Base-by-base conservation (phyloP, 768 basidiomycete species). In the Lactarius pseudohatsudake region DNA sequence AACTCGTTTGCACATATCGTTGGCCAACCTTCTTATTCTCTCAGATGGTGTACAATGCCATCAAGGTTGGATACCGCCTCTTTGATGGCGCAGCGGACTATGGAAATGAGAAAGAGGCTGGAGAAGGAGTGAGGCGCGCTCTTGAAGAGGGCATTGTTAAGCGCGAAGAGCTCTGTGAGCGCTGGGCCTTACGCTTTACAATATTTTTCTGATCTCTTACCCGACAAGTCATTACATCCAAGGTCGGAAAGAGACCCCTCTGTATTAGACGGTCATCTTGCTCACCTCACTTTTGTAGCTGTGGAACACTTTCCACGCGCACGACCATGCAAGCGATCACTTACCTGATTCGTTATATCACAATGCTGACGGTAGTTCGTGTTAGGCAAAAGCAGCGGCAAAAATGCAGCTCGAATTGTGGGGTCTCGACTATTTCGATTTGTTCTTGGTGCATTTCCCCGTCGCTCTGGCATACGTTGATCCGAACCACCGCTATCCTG, bases 221-320 rank as follows among this genome's bases (percentile, higher is more conserved):
- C 41, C 54, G 43, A 62, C 18, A 69, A 91, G 89, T 91, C 76
- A 89, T 96, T 70, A 92, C 91, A 59, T 91, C 91, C 70, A 95
- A 95, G 85, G 88, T 77, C 71, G 71, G 77, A 59, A 20, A 15
- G 38, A 34, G 7, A 11, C 5, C 22, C 15, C 32, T 9, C 34
- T 40, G 45, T 59, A 20, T 36, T 61, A 47, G 18, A 9, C 55
- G 13, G 36, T 43, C 36, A 61, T 26, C 45, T 34, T 20, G 32
- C 56, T 64, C 57, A 59, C 56, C 54, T 34, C 36, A 47, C 40
- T 47, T 58, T 54, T 57, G 62, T 69, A 88, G 87, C 80, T 94
- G 41, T 95, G 93, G 94, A 95, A 94, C 77, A 92, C 91, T 6
- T 92, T 89, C 81, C 92, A 96, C 74, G 86, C 88, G 56, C 84